Conservation (phyloP, 805 yeast species). For the Candida endomychidarum region DNA sequence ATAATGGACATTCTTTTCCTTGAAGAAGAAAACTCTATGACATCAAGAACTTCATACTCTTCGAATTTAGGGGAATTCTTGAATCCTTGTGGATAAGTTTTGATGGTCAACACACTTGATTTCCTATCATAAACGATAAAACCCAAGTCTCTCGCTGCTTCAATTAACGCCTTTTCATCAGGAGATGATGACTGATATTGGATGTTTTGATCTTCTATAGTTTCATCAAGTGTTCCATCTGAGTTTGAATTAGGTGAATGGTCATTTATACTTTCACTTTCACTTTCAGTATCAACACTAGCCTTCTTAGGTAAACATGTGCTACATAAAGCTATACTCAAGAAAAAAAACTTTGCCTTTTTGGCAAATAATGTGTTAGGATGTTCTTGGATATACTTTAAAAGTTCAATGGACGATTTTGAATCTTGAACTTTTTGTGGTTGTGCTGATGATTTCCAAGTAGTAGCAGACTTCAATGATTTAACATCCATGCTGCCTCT, state of each 20-base stretch:
- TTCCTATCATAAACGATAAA: constrained; percentile 75
- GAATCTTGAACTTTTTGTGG: constrained; percentile 43
- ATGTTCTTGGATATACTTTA: constrained; percentile 65
- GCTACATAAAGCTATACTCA: constrained; percentile 85
- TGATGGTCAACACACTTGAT: constrained; percentile 58
- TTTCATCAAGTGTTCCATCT: constrained; percentile 4
- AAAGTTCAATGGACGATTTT: constrained; percentile 58
- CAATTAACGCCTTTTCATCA: constrained; percentile 89
- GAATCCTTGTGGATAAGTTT: constrained; percentile 83
- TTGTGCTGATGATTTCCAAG: constrained; percentile 52
- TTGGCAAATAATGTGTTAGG: constrained; percentile 72
- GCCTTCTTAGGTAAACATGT: constrained; percentile 74
- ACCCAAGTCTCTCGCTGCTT: constrained; percentile 95
- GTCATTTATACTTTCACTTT: neutral
- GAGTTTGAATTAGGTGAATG: neutral
- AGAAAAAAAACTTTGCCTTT: constrained; percentile 73
- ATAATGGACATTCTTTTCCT: constrained; percentile 95
- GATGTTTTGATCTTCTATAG: constrained; percentile 35
- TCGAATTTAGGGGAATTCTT: constrained; percentile 63
- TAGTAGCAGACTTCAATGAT: constrained; percentile 23
- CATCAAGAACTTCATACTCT: constrained; percentile 71
- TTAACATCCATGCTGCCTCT: constrained; percentile 33
- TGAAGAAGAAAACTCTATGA: constrained; percentile 80
- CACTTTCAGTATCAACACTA: neutral
- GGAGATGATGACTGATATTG: constrained; percentile 95